Evolutionary conservation across 2,329 filamentous ascomycete species (phyloP).

Genomic region (Colletotrichum horii): DNA sequence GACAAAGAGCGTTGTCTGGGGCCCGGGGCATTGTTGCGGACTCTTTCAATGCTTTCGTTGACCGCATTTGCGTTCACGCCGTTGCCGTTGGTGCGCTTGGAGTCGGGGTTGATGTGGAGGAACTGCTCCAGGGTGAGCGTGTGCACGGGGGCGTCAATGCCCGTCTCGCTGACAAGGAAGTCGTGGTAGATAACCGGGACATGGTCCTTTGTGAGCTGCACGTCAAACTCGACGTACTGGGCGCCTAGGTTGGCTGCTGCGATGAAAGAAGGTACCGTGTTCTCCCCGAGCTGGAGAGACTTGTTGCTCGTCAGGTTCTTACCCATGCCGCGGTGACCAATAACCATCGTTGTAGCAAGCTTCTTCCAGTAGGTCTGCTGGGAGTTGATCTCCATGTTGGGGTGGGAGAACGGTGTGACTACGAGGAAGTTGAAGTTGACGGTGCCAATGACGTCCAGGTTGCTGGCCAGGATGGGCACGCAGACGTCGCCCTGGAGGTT

Average conservation of each 20-base stretch:
- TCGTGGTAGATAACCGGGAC: constrained; percentile 99
- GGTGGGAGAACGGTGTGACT: constrained; percentile 92
- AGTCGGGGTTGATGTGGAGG: constrained; percentile 77
- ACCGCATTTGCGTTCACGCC: constrained; percentile 20
- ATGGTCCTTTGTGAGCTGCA: constrained; percentile 98
- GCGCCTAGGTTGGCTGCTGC: constrained; percentile 92
- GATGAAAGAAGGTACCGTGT: constrained; percentile 95
- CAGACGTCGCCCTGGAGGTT: constrained; percentile 91
- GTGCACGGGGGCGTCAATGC: constrained; percentile 95
- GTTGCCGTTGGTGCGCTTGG: constrained; percentile 18
- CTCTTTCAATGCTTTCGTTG: constrained; percentile 31
- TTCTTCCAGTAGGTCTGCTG: constrained; percentile 97
- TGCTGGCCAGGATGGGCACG: constrained; percentile 86
- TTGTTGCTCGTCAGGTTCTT: constrained; percentile 87
- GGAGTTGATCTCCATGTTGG: constrained; percentile 90
- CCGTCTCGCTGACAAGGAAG: constrained; percentile 96
- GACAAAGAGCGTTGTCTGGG: constrained; percentile 58
- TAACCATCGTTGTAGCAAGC: constrained; percentile 83
- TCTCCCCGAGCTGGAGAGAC: constrained; percentile 93
- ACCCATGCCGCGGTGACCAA: constrained; percentile 76
- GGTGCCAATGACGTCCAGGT: constrained; percentile 87
- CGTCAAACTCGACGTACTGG: constrained; percentile 79
- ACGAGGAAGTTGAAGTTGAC: constrained; percentile 98
- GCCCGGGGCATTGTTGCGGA: constrained; percentile 33
- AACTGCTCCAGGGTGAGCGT: constrained; percentile 96